Evolutionary conservation across 768 basidiomycete species (phyloP), one percentile per base, ranked within the genome.

Genomic region (Termitomyces heimii): DNA sequence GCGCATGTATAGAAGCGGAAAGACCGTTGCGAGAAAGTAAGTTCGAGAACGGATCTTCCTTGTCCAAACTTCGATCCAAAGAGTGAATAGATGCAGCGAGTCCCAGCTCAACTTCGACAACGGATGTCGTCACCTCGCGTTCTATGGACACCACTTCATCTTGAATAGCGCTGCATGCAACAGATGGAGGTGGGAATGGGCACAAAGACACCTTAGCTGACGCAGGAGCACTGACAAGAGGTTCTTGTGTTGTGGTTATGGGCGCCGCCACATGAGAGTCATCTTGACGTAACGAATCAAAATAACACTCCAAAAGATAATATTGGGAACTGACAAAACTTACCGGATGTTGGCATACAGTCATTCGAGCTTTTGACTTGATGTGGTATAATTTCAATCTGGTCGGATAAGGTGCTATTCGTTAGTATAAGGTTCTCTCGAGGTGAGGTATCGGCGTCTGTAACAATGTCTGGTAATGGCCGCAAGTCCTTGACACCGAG

Each of bases 401-500:
- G 34, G 18, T 52, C 35, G 14, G 48, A 43, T 12, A 34, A 48
- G 13, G 22, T 22, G 32, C 32, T 51, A 35, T 46, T 53, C 20
- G 26, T 39, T 9, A 29, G 29, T 18, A 54, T 47, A 0, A 57
- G 35, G 10, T 35, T 35, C 29, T 50, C 31, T 31, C 24, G 32
- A 44, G 58, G 20, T 20, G 60, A 63, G 3, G 62, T 62, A 20
- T 62, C 57, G 35, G 63, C 53, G 39, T 69, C 65, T 7, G 57
- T 56, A 57, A 67, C 54, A 58, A 77, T 69, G 55, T 84, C 78
- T 35, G 88, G 80, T 6, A 89, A 70, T 16, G 86, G 78, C 64
- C 73, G 82, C 47, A 89, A 73, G 29, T 84, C 77, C 60, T 83
- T 85, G 51, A 82, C 80, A 22, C 86, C 75, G 54, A 89, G 86